These are phyloP conservation scores for Colletotrichum sp. DNA, from an alignment of 2,329 filamentous ascomycete genomes.

Conservation along the genomic window DNA sequence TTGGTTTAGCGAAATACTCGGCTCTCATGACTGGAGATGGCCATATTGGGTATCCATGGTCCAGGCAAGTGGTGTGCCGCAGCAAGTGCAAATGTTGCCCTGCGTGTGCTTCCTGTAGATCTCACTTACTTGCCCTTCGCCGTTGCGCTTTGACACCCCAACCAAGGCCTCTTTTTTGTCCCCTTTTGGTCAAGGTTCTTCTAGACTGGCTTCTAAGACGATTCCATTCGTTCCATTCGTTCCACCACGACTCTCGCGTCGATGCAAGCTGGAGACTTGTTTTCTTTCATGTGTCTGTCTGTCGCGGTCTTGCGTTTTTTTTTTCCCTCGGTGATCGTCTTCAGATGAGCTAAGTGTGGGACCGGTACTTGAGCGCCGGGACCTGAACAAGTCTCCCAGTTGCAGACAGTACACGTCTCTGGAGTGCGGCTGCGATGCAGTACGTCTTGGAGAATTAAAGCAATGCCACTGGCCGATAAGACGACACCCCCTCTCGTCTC, in stretches of 20 bases:
- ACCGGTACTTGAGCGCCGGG: not conserved
- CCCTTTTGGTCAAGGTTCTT: slow-evolving; percentile 10
- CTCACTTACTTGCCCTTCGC: not conserved
- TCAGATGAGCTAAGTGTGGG: not conserved
- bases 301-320: not conserved
- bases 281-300: not conserved
- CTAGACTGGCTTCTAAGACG: slow-evolving; percentile 11
- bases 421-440: not conserved
- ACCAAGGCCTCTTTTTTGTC: not conserved
- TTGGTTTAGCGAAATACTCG: not conserved
- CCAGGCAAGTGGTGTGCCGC: not conserved
- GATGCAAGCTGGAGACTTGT: not conserved
- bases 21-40: not conserved
- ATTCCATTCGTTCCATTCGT: not conserved
- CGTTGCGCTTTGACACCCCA: not conserved
- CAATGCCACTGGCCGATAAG: slow-evolving; percentile 2
- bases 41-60: not conserved
- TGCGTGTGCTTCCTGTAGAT: not conserved
- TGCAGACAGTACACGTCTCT: not conserved
- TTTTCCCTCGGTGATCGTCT: not conserved
- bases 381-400: not conserved
- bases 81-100: not conserved
- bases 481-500: not conserved
- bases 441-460: not conserved
- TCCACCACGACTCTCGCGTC: not conserved